phyloP scores from a whole-genome alignment of 805 yeast species.

The Wilhelminamyces savonicus region DNA sequence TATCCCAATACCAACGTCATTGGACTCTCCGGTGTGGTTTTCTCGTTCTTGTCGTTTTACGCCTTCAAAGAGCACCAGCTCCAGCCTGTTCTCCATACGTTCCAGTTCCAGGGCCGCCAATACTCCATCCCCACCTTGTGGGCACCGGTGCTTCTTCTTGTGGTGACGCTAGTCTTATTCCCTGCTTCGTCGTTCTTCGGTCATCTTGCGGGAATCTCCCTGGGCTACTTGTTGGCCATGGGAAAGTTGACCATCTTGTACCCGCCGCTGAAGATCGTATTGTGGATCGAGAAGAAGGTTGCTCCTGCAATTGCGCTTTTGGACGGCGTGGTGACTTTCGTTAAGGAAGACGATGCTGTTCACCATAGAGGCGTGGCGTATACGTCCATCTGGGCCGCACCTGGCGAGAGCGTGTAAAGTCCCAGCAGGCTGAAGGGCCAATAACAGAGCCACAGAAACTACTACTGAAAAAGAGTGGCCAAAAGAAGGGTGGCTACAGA shows the following conservation, averaged over 20 bases:
- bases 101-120: constrained; percentile 26
- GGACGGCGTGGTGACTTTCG: constrained; percentile 48
- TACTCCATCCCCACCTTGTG: constrained; percentile 51
- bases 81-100: constrained; percentile 34
- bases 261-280: constrained; percentile 62
- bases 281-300: constrained; percentile 56
- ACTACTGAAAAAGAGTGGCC: no score
- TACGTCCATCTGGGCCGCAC: constrained; percentile 20
- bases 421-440: no score
- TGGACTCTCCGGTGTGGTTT: constrained; percentile 73
- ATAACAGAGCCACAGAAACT: no score
- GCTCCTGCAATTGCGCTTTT: constrained; percentile 45
- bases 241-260: constrained; percentile 53
- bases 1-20: constrained; percentile 49
- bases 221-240: constrained; percentile 59
- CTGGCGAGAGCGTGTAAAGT: no score
- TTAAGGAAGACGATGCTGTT: constrained; percentile 55
- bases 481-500: no score
- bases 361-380: constrained; percentile 33
- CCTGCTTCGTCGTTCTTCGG: constrained; percentile 72
- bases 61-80: constrained; percentile 40
- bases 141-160: constrained; percentile 48
- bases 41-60: constrained; percentile 57
- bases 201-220: constrained; percentile 58
- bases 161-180: constrained; percentile 43